phyloP scores from a whole-genome alignment of 331 rosid genomes.

The Acacia pycnantha region DNA sequence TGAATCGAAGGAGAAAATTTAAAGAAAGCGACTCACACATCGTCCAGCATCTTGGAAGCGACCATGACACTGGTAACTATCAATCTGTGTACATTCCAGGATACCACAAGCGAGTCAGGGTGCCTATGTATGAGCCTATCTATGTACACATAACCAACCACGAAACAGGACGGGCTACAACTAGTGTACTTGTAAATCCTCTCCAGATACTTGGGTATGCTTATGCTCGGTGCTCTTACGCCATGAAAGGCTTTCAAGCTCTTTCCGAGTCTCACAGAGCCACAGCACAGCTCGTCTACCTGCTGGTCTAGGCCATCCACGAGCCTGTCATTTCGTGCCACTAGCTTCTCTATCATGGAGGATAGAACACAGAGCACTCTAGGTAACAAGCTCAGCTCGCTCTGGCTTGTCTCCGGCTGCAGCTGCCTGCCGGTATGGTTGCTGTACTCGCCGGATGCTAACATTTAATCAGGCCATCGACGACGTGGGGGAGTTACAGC shows the following conservation, averaged over 20 bases:
- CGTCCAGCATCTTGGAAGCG: constrained; percentile 98
- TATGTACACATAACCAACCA: constrained; percentile 83
- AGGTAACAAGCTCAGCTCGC: constrained; percentile 57
- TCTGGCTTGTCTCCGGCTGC: constrained; percentile 46
- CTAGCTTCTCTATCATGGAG: constrained; percentile 68
- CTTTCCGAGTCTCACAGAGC: constrained; percentile 47
- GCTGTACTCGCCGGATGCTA: constrained; percentile 42
- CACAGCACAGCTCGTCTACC: constrained; percentile 33
- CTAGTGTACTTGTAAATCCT: constrained; percentile 84
- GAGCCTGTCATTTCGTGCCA: constrained; percentile 74
- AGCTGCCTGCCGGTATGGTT: constrained; percentile 33
- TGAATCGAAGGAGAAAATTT: background rate
- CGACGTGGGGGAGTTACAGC: background rate
- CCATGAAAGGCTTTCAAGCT: constrained; percentile 78
- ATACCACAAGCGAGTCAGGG: constrained; percentile 78
- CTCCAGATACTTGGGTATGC: constrained; percentile 86
- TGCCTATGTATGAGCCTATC: constrained; percentile 75
- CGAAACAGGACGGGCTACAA: constrained; percentile 95
- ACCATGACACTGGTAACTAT: constrained; percentile 77
- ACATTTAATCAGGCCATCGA: constrained; percentile 59
- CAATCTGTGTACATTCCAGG: constrained; percentile 83
- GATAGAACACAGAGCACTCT: constrained; percentile 72
- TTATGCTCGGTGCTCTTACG: constrained; percentile 75
- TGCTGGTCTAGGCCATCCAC: constrained; percentile 29
- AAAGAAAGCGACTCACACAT: constrained; percentile 60